Conservation (phyloP, 1,284 basidiomycete genomes). For the Cryptococcus sp. region DNA sequence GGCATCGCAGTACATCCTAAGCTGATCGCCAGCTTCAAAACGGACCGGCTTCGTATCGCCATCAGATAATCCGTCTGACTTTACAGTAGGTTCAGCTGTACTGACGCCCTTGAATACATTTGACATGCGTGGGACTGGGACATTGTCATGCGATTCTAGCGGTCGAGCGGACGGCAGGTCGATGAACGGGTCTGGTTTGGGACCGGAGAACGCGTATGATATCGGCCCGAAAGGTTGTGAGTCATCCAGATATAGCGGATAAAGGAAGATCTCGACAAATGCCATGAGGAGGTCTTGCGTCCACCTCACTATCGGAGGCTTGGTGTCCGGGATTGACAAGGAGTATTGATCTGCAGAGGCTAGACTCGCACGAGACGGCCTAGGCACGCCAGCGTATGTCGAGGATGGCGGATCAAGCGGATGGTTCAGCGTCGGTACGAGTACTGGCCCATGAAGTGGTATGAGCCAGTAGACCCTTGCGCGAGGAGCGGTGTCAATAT, state of each 20-base stretch:
- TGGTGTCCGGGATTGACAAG: background rate
- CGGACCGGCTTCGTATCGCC: constrained; percentile 13
- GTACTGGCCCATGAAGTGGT: constrained; percentile 42
- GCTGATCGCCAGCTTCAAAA: constrained; percentile 43
- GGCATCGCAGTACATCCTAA: constrained; percentile 41
- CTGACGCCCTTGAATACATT: too few relatives aligned
- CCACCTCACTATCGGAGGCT: constrained; percentile 28
- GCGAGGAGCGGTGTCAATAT: constrained; percentile 16
- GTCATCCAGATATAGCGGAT: constrained; percentile 21
- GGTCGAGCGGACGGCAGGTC: constrained; percentile 14
- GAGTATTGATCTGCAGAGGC: background rate
- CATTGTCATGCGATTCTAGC: constrained; percentile 7
- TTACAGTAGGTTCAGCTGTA: background rate
- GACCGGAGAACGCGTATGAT: constrained; percentile 28
- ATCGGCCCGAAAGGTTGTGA: constrained; percentile 19
- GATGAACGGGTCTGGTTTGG: constrained; percentile 44
- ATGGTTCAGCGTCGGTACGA: constrained; percentile 23
- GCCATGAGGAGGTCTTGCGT: constrained; percentile 20
- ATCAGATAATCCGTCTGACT: background rate
- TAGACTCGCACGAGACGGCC: constrained; percentile 1
- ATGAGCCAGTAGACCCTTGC: constrained; percentile 42
- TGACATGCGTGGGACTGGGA: background rate
- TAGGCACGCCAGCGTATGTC: background rate
- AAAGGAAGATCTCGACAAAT: constrained; percentile 24
- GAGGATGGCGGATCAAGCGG: constrained; percentile 2